Percentiles rank a stretch among this genome's conserved stretches.
Evolutionary conservation across 2,329 filamentous ascomycete genomes (phyloP).

Genomic region (Ceratocystis lukuohia): DNA sequence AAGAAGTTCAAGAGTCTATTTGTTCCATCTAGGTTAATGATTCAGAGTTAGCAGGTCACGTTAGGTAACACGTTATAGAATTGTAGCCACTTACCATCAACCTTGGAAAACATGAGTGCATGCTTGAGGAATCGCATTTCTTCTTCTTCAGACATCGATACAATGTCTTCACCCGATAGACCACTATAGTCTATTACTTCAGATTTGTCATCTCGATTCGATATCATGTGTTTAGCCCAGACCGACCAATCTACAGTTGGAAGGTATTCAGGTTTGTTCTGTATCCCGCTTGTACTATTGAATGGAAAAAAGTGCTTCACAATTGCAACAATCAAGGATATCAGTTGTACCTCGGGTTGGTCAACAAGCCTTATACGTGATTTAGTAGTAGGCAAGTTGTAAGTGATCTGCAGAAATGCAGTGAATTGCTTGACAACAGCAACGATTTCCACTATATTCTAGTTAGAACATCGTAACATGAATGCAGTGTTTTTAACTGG

Average conservation of each 20-base stretch:
- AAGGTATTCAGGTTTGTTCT: slow-evolving; percentile 21
- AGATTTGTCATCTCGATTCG: slow-evolving; percentile 22
- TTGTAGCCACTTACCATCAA: slow-evolving; percentile 6
- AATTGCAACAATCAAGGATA: slow-evolving; percentile 57
- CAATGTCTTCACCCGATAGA: slow-evolving; percentile 49
- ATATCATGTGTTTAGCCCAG: slow-evolving; percentile 36
- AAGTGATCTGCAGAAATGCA: slow-evolving; percentile 6
- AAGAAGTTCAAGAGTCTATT: slow-evolving; percentile 12
- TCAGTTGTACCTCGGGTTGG: slow-evolving; percentile 62
- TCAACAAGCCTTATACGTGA: slow-evolving; percentile 28
- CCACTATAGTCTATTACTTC: slow-evolving; percentile 32
- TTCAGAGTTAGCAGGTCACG: background rate
- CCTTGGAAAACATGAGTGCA: slow-evolving; percentile 24
- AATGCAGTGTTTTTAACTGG: background rate
- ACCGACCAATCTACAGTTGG: slow-evolving; percentile 51
- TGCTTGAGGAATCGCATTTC: slow-evolving; percentile 52
- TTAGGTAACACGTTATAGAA: background rate
- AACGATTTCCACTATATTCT: slow-evolving; percentile 21
- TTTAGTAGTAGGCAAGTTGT: slow-evolving; percentile 12
- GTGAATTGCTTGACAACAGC: slow-evolving; percentile 12
- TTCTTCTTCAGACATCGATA: slow-evolving; percentile 45
- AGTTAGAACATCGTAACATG: background rate
- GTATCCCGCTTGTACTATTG: slow-evolving; percentile 31
- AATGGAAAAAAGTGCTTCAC: slow-evolving; percentile 72
- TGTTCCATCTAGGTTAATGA: background rate